These are phyloP conservation scores for Chaetomium sp. DNA, from an alignment of 2,329 filamentous ascomycete species.

Conservation along the genomic window DNA sequence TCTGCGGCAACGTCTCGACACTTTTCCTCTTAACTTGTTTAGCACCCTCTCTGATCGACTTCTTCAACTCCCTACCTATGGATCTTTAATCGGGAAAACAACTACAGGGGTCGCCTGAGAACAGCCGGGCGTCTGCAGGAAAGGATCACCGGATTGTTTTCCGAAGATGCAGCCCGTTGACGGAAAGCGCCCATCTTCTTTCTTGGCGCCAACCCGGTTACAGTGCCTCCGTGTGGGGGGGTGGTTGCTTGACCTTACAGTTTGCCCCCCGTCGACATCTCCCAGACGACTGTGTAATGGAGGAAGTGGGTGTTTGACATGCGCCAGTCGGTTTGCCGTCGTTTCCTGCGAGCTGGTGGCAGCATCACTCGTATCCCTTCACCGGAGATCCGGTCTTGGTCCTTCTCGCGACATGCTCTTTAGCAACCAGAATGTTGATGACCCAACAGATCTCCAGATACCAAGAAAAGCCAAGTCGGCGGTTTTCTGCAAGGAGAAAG, in stretches of 20 bases:
- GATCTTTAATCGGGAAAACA: background rate
- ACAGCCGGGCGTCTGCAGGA: background rate
- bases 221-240: slow-evolving; percentile 4
- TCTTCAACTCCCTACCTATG: background rate
- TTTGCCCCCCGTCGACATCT: background rate
- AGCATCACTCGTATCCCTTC: background rate
- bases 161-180: background rate
- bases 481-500: slow-evolving; percentile 25
- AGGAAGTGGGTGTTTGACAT: background rate
- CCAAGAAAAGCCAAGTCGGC: slow-evolving; percentile 30
- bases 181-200: background rate
- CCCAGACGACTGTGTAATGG: background rate
- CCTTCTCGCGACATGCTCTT: background rate
- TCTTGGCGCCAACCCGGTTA: slow-evolving; percentile 17
- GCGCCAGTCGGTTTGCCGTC: background rate
- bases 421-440: slow-evolving; percentile 7
- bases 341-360: background rate
- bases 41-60: background rate
- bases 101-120: background rate
- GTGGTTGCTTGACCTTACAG: background rate
- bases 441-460: slow-evolving; percentile 13
- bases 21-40: background rate
- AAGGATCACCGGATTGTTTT: slow-evolving; percentile 13
- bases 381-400: background rate
- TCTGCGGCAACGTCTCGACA: background rate